Evolutionary conservation across 1,284 basidiomycete species (phyloP), one percentile per base, ranked within the genome.

Genomic region (Neolentinus lepideus): DNA sequence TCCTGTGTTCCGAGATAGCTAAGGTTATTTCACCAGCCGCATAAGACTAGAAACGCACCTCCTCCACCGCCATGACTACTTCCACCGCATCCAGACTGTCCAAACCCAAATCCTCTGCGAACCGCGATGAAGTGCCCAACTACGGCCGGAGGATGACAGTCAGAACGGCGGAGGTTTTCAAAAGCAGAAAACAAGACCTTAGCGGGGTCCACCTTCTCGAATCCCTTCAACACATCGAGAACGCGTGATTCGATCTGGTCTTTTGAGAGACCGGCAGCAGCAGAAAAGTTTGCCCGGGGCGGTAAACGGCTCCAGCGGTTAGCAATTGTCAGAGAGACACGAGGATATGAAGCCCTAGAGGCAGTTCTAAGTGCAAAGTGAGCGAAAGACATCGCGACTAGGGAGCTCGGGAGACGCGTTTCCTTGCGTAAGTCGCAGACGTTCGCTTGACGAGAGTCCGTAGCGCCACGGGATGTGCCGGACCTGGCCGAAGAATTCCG

Each of bases 1-100:
- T 92, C 92, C 92, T 94, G 62, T 25, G 35, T 6, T 52, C 51
- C 25, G 46, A 22, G 14, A 51, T 24, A 51, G 51, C 52, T 55
- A 54, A 57, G 51, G 54, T 22, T 12, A 36, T 24, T 10, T 53
- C 10, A 24, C 56, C 8, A 51, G 33, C 21, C n/a, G 11, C 6
- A 19, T 24, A 26, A 31, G 12, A 16, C 12, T 24, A n/a, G 26
- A 46, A 33, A 56, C 75, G 47, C 70, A 93, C 96, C 86, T 99
- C 96, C 76, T 99, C 97, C 63, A 99, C 91, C 51, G 96, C 94
- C 95, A 99, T 98, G 66, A 99, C 93, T 46, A 98, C 95, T 73
- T 99, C 97, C 46, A 99, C 96, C 50, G 94, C 85, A 72, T 99
- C 97, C 67, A 99, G 78, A 66, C 94, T 98, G 77, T 99, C 97